Evolutionary conservation across 1,139 yeast species (phyloP).

Genomic region (Hansenula anomala): DNA sequence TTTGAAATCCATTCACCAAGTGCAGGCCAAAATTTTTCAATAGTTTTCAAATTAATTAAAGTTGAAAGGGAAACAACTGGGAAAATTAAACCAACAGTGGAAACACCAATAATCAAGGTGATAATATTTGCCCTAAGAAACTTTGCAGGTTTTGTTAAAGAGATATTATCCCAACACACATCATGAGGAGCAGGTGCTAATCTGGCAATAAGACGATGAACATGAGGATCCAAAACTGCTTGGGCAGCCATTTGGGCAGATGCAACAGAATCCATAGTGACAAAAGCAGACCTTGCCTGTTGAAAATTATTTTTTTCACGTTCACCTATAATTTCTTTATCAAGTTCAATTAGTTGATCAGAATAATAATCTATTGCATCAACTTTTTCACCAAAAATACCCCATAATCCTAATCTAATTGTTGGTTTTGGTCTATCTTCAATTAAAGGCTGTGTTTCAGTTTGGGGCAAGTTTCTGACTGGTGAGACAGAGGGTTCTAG

Average conservation of each 20-base stretch:
- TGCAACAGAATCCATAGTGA: slow-evolving; percentile 83
- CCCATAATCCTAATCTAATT: slow-evolving; percentile 39
- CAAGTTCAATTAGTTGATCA: slow-evolving; percentile 49
- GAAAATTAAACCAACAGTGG: slow-evolving; percentile 62
- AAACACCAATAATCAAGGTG: slow-evolving; percentile 56
- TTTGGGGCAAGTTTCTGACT: slow-evolving; percentile 2
- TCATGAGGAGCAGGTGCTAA: slow-evolving; percentile 85
- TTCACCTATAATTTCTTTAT: slow-evolving; percentile 46
- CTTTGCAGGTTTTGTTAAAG: slow-evolving; percentile 53
- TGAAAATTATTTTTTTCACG: slow-evolving; percentile 40
- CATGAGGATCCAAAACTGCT: slow-evolving; percentile 74
- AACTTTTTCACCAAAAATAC: slow-evolving; percentile 51
- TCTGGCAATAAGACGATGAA: slow-evolving; percentile 61
- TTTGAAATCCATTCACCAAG: slow-evolving; percentile 58
- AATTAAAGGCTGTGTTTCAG: slow-evolving; percentile 11
- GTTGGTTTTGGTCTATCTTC: slow-evolving; percentile 30
- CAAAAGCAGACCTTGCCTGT: slow-evolving; percentile 53
- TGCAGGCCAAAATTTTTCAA: slow-evolving; percentile 67
- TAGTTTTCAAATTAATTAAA: slow-evolving; percentile 62
- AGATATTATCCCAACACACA: slow-evolving; percentile 73
- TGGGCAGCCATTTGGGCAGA: slow-evolving; percentile 87
- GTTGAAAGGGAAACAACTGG: slow-evolving; percentile 76
- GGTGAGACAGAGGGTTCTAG: slow-evolving; percentile 22
- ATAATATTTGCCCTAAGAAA: slow-evolving; percentile 56
- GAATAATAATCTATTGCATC: slow-evolving; percentile 66